Evolutionary conservation across 2,329 filamentous ascomycete species (phyloP).

Genomic region (Aspergillus fijiensis): DNA sequence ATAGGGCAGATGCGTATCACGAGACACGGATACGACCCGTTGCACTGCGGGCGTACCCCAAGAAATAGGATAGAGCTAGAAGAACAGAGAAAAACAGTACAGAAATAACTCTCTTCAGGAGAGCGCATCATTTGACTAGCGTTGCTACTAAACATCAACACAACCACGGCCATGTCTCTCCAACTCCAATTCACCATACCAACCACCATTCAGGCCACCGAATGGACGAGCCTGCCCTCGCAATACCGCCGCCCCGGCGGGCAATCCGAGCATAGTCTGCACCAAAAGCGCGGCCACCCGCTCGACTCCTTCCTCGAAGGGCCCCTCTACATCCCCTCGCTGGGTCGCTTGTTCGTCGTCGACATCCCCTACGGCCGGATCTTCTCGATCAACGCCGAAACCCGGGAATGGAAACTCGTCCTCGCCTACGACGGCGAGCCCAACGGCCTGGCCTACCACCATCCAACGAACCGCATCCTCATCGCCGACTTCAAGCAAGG

Average conservation of each 20-base stretch:
- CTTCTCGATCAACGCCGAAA: neutral
- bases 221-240: neutral
- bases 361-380: conserved; percentile 1
- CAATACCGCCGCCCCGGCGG: neutral
- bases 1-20: too few species aligned
- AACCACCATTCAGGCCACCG: neutral
- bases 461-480: neutral
- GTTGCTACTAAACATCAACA: too few species aligned
- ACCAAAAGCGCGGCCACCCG: conserved; percentile 1
- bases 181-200: too few species aligned
- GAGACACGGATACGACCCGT: too few species aligned
- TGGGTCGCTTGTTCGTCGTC: neutral
- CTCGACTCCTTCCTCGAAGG: conserved; percentile 5
- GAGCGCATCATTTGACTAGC: too few species aligned
- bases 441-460: neutral
- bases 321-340: neutral
- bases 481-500: conserved; percentile 1
- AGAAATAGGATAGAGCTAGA: too few species aligned
- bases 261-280: neutral
- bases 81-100: too few species aligned
- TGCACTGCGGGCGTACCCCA: too few species aligned
- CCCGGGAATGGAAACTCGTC: neutral
- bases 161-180: too few species aligned
- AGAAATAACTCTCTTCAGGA: too few species aligned
- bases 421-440: neutral